Evolutionary conservation across 495 filamentous ascomycete species (phyloP).

Genomic region (Penicillium odoratum): DNA sequence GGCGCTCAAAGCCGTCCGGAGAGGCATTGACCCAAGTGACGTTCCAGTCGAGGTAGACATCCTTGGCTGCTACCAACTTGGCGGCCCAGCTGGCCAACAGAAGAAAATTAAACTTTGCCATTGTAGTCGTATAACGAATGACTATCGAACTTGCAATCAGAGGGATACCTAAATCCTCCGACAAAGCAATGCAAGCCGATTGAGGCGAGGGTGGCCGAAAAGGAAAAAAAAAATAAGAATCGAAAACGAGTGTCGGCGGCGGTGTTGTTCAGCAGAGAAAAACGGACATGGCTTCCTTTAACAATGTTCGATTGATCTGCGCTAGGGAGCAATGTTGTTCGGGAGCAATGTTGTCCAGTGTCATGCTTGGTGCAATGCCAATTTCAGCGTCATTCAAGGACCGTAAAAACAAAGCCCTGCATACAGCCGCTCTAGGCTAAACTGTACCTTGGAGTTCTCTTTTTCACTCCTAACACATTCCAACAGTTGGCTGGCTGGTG

Average conservation of each 20-base stretch:
- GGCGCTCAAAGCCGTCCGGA: conserved; percentile 72
- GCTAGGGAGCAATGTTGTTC: conserved; percentile 22
- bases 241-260: conserved; percentile 16
- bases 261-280: conserved; percentile 9
- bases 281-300: conserved; percentile 13
- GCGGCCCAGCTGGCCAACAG: conserved; percentile 25
- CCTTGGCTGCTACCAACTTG: conserved; percentile 30
- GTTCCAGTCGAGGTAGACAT: conserved; percentile 61
- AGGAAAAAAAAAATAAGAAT: conserved; percentile 12
- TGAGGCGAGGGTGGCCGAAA: neutral
- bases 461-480: conserved; percentile 18
- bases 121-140: conserved; percentile 21
- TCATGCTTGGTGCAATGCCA: conserved; percentile 8
- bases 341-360: neutral
- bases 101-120: conserved; percentile 26
- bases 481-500: conserved; percentile 1
- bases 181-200: conserved; percentile 10
- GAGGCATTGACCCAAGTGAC: conserved; percentile 79
- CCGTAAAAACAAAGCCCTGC: conserved; percentile 7
- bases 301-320: conserved; percentile 19
- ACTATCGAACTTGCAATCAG: conserved; percentile 15
- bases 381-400: conserved; percentile 17
- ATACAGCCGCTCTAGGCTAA: neutral
- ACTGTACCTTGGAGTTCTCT: neutral
- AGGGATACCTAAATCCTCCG: conserved; percentile 24